Evolutionary conservation across 2,329 filamentous ascomycete genomes (phyloP), one percentile per base, ranked within the genome.

Genomic region (Xylariaceae sp.): DNA sequence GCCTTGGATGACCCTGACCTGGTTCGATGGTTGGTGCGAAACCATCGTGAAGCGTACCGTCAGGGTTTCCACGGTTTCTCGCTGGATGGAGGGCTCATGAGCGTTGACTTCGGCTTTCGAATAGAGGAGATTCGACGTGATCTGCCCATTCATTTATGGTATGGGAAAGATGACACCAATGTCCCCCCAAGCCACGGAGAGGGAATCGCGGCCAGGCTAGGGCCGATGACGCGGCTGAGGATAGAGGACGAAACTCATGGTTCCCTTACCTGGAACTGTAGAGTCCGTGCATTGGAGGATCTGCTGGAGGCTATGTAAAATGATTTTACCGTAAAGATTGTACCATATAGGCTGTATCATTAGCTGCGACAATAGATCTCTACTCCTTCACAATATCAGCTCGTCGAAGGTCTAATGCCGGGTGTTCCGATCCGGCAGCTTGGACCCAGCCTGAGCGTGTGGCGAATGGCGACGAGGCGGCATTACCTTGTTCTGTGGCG

Each of bases 181-280:
- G 34, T 31, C 4, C 53, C 58, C 14, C 28, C 24, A 2, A 36
- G 33, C 11, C 41, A 57, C 1, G 51, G 55, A 2, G 55, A 53
- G 39, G 55, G 31, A 2, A 58, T 61, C 8, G 58, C 51, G 11
- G 47, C 54, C 7, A 46, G 43, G 17, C 33, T 61, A 7, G 58
- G 55, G 1, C 33, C 54, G 7, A 59, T 46, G 5, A 43, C 51
- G 43, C 50, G 47, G 34, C 39, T 61, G 19, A 45, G 28, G n/a
- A 44, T 61, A 24, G 50, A 58, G 28, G 55, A 58, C 12, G 54
- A 61, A 37, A 52, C 54, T 5, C 58, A 61, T 21, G 50, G 54
- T 24, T 58, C 44, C 5, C 41, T 55, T 40, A 57, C 46, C 16
- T 58, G 45, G 58, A 61, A 58, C 29, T 54, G 54, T 48, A 47